phyloP scores from a whole-genome alignment of 2,329 filamentous ascomycete species.

The Saccharata proteae region DNA sequence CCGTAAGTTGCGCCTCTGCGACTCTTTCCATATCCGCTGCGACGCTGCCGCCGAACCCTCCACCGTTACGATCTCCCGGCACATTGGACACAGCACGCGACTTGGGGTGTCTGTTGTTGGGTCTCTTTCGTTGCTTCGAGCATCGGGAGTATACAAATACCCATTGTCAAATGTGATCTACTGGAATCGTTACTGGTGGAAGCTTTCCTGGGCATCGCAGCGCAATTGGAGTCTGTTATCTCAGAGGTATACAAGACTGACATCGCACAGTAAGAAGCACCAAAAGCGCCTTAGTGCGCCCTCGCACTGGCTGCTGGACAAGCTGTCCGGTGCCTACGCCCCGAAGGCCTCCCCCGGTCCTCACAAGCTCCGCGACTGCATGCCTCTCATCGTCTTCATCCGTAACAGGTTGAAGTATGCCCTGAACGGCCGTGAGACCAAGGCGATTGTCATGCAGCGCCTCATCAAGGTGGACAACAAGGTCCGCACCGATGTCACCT shows the following conservation, averaged over 20 bases:
- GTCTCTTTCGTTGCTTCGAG: not conserved
- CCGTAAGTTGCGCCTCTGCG: slow-evolving; percentile 36
- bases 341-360: slow-evolving; percentile 68
- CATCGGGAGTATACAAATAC: no score
- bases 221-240: no score
- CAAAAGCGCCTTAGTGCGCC: slow-evolving; percentile 99
- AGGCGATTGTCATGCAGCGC: slow-evolving; percentile 97
- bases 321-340: slow-evolving; percentile 74
- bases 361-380: slow-evolving; percentile 98
- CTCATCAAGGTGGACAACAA: slow-evolving; percentile 99
- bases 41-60: slow-evolving; percentile 1
- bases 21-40: not conserved
- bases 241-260: slow-evolving; percentile 1
- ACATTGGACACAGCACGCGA: no score
- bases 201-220: no score
- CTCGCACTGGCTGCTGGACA: slow-evolving; percentile 99
- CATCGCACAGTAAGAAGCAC: slow-evolving; percentile 74
- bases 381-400: slow-evolving; percentile 98
- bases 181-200: no score
- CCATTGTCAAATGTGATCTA: no score
- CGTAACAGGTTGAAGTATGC: slow-evolving; percentile 96
- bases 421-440: slow-evolving; percentile 95
- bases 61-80: no score
- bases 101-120: no score
- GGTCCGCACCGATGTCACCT: slow-evolving; percentile 97